Base-by-base conservation (phyloP, 2,329 filamentous ascomycete genomes). In the Chalaropsis thielavioides region DNA sequence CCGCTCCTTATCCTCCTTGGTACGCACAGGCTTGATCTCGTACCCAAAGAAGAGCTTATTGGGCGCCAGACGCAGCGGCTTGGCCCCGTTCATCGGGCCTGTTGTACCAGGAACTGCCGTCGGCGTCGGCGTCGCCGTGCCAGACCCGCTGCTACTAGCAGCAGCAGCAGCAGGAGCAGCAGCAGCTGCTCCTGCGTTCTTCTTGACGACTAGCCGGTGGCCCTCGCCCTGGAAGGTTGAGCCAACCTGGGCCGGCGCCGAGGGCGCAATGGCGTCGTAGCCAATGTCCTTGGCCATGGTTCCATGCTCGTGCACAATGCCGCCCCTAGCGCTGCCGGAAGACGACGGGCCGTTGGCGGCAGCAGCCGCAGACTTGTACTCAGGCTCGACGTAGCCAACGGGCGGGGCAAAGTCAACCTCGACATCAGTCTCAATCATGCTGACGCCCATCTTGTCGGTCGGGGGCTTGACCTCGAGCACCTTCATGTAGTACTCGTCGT, bases 221-320 rank as follows among this genome's bases (percentile, higher is more conserved):
- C 94, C 94, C 43, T 85, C 83, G 1, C 85, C 83, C 0, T 87
- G 74, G 74, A 97, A 97, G 73, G 94, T 87, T 0, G 90, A 92
- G 0, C 87, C 79, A 5, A 83, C 83, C 15, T 84, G 85, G 15
- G 85, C 81, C 1, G 80, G 83, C 6, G 89, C 82, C 2, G 85
- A 85, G 0, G 94, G 92, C 0, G 91, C 90, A 69, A 99, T 95
- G 40, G 91, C 83, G 63, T 85, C 83, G 75, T 97, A 99, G 78
- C 96, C 96, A 79, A 99, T 97, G n/a, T 90, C 84, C 71, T 96
- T 90, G 0, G 94, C 92, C 94, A 99, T 99, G 67, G 87, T 92
- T 11, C 94, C 94, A 71, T 95, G 89, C 68, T 80, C 84, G 74
- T 95, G 91, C 27, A 96, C 75, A 17, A 88, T 76, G 3, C 92